phyloP scores from a whole-genome alignment of 768 basidiomycete genomes.

The Calocybe cyanea region DNA sequence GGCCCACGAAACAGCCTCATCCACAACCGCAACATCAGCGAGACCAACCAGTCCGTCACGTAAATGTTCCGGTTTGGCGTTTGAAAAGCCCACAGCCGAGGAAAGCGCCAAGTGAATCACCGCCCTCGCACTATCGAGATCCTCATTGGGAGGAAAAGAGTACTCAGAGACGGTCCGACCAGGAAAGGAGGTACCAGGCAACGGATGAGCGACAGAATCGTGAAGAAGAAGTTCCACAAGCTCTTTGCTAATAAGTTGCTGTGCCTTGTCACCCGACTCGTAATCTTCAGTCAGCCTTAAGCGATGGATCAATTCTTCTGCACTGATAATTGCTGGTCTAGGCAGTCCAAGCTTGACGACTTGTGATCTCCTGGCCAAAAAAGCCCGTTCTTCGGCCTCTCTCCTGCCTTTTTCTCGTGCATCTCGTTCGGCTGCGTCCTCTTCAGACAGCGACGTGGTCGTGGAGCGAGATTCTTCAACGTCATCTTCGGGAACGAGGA shows the following conservation, averaged over 20 bases:
- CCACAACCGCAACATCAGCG: slow-evolving; percentile 55
- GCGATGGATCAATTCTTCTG: slow-evolving; percentile 55
- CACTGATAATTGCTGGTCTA: slow-evolving; percentile 80
- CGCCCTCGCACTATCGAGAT: slow-evolving; percentile 62
- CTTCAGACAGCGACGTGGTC: slow-evolving; percentile 42
- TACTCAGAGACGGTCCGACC: slow-evolving; percentile 71
- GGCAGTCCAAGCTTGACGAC: slow-evolving; percentile 82
- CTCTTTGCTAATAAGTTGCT: slow-evolving; percentile 70
- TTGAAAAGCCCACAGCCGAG: slow-evolving; percentile 75
- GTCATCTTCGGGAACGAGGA: slow-evolving; percentile 88
- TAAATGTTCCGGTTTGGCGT: slow-evolving; percentile 75
- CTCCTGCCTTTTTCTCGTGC: slow-evolving; percentile 57
- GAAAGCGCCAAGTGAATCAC: slow-evolving; percentile 82
- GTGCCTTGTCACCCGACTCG: slow-evolving; percentile 42
- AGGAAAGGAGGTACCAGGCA: slow-evolving; percentile 81
- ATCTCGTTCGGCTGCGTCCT: slow-evolving; percentile 94
- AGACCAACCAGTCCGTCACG: slow-evolving; percentile 70
- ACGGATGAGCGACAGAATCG: slow-evolving; percentile 81
- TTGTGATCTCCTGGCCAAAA: slow-evolving; percentile 77
- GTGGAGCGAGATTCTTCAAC: slow-evolving; percentile 55
- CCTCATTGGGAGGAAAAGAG: slow-evolving; percentile 72
- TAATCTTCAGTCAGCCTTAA: slow-evolving; percentile 49
- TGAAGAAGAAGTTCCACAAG: slow-evolving; percentile 78
- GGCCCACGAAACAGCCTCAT: slow-evolving; percentile 72
- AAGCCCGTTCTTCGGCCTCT: slow-evolving; percentile 77